A percentile compares a stretch with the other conserved stretches of the same genome.
phyloP scores from a whole-genome alignment of 495 filamentous ascomycete species.

The Trichoderma reesei region DNA sequence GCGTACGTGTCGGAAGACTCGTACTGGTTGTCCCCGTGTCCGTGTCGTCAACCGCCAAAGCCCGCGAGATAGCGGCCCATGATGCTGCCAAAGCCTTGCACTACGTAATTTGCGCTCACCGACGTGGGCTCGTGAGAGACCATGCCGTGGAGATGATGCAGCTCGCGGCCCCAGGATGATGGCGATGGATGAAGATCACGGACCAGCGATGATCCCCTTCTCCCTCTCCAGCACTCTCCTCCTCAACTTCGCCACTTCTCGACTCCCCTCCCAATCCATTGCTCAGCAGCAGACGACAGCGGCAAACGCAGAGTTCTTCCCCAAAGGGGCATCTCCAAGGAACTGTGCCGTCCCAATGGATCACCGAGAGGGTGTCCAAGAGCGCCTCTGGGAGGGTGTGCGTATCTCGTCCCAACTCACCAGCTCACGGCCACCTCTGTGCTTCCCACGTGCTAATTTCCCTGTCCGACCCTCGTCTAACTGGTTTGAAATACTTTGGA shows the following conservation, averaged over 20 bases:
- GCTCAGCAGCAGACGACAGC: neutral
- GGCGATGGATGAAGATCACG: neutral
- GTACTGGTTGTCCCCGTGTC: neutral
- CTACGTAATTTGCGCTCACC: constrained; percentile 8
- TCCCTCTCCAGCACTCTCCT: too few species aligned
- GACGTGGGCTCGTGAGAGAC: neutral
- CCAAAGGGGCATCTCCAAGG: neutral
- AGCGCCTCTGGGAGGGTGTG: neutral
- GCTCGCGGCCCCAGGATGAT: neutral
- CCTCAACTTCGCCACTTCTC: neutral
- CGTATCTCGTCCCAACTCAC: neutral
- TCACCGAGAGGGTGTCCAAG: neutral
- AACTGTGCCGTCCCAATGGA: neutral
- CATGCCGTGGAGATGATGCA: neutral
- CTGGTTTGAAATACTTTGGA: neutral
- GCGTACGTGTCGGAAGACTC: too few species aligned
- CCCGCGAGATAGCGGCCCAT: neutral
- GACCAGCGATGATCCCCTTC: constrained; percentile 1
- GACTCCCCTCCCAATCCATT: neutral
- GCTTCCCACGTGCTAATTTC: neutral
- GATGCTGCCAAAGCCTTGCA: neutral
- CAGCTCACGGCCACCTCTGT: constrained; percentile 2
- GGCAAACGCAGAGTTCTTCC: neutral
- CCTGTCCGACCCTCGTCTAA: neutral
- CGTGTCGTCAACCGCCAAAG: neutral